A percentile compares a stretch with the other conserved stretches of the same genome.
These are phyloP conservation scores for Steccherinum ochraceum DNA, from an alignment of 768 basidiomycete species.

Conservation along the genomic window DNA sequence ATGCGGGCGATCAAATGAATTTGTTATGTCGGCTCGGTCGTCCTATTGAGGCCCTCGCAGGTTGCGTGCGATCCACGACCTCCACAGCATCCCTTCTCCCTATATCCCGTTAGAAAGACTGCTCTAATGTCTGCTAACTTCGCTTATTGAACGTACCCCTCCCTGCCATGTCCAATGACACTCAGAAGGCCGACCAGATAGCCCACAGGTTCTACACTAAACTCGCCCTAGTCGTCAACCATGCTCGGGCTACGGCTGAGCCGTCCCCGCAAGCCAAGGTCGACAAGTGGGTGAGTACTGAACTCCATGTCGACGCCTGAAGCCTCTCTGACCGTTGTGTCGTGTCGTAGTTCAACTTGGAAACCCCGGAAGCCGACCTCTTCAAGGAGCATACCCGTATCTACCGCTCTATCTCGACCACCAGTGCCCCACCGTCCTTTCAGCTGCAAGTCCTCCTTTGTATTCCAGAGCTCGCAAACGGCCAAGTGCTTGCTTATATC, in stretches of 20 bases:
- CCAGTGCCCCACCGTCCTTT: slow-evolving; percentile 45
- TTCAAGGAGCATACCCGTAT: slow-evolving; percentile 57
- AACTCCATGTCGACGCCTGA: neutral
- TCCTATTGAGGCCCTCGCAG: neutral
- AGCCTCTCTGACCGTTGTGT: slow-evolving; percentile 1
- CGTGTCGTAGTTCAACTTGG: slow-evolving; percentile 66
- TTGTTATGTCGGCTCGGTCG: too few species aligned
- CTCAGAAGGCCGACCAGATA: slow-evolving; percentile 77
- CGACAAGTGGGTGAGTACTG: slow-evolving; percentile 72
- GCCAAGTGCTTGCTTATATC: slow-evolving; percentile 67
- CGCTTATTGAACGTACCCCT: slow-evolving; percentile 12
- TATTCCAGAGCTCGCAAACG: slow-evolving; percentile 61
- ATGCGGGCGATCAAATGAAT: too few species aligned
- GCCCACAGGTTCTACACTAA: slow-evolving; percentile 80
- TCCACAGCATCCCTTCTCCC: neutral
- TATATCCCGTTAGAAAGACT: slow-evolving; percentile 3
- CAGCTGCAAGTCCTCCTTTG: slow-evolving; percentile 65
- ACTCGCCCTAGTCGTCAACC: slow-evolving; percentile 67
- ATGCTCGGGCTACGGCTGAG: slow-evolving; percentile 62
- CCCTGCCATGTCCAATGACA: slow-evolving; percentile 46
- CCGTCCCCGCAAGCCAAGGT: slow-evolving; percentile 39
- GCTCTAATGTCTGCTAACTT: slow-evolving; percentile 21
- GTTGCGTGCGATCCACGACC: neutral
- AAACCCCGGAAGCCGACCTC: slow-evolving; percentile 67
- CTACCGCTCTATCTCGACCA: slow-evolving; percentile 52